A percentile compares a stretch with the other conserved stretches of the same genome.
Evolutionary conservation across 2,329 filamentous ascomycete species (phyloP).

Genomic region (Cladorrhinum sp.): DNA sequence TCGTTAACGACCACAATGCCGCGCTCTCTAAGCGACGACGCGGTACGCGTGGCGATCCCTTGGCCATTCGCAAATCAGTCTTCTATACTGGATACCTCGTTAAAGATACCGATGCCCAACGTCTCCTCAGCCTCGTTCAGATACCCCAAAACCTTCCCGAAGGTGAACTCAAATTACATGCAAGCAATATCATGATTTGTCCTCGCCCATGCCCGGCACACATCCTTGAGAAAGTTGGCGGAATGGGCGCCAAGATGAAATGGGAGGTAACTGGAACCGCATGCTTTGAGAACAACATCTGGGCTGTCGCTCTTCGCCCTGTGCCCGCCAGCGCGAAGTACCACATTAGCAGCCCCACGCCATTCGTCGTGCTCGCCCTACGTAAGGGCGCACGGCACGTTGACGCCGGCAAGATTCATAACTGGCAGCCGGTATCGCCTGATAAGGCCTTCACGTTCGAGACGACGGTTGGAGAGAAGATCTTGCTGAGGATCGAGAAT

Average conservation of each 20-base stretch:
- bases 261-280: slow-evolving; percentile 82
- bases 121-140: slow-evolving; percentile 66
- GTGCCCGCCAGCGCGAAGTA: slow-evolving; percentile 63
- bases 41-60: slow-evolving; percentile 38
- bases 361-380: slow-evolving; percentile 79
- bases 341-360: slow-evolving; percentile 76
- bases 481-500: slow-evolving; percentile 74
- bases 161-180: slow-evolving; percentile 74
- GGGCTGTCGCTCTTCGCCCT: slow-evolving; percentile 79
- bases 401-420: slow-evolving; percentile 76
- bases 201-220: slow-evolving; percentile 69
- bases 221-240: slow-evolving; percentile 80
- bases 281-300: slow-evolving; percentile 74
- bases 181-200: slow-evolving; percentile 88
- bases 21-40: slow-evolving; percentile 43
- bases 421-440: slow-evolving; percentile 73
- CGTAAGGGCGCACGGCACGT: slow-evolving; percentile 71
- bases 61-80: slow-evolving; percentile 80
- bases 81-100: slow-evolving; percentile 94
- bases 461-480: slow-evolving; percentile 81
- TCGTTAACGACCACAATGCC: slow-evolving; percentile 84
- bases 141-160: slow-evolving; percentile 61
- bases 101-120: slow-evolving; percentile 65
- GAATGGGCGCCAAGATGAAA: slow-evolving; percentile 75
- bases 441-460: slow-evolving; percentile 76